A percentile compares a stretch with the other conserved stretches of the same genome.
Evolutionary conservation across 306 rosid species (phyloP).

Genomic region (Mucuna pruriens): DNA sequence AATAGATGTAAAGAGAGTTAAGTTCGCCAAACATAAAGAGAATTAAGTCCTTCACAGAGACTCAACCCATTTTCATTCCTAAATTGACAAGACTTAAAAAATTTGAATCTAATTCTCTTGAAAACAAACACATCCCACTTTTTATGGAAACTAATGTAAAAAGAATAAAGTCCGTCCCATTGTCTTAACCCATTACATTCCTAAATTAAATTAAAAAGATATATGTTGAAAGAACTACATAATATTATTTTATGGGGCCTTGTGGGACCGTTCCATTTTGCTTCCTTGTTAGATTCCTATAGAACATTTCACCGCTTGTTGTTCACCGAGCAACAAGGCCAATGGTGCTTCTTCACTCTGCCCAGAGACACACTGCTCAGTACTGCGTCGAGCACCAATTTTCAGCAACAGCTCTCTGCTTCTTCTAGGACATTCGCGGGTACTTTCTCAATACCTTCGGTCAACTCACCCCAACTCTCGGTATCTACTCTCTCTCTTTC

Average conservation of each 20-base stretch:
- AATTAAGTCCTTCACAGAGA: no score
- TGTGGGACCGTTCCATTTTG: background rate
- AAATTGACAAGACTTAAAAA: no score
- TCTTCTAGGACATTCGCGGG: slow-evolving; percentile 16
- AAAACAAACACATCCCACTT: no score
- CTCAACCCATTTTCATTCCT: no score
- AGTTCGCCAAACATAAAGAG: no score
- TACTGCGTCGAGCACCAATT: background rate
- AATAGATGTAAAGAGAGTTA: no score
- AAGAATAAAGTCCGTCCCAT: no score
- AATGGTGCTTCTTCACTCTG: background rate
- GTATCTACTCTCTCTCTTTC: background rate
- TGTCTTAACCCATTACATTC: no score
- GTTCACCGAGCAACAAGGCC: background rate
- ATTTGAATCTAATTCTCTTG: no score
- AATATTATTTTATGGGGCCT: background rate
- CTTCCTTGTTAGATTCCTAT: background rate
- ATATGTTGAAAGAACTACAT: no score
- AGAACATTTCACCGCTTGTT: background rate
- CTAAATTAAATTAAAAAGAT: no score
- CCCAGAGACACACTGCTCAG: background rate
- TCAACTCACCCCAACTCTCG: background rate
- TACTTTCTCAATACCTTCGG: background rate
- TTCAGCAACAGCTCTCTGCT: background rate
- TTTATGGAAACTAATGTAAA: no score